Conservation (phyloP, 805 yeast genomes). For the Starmerella cellae region DNA sequence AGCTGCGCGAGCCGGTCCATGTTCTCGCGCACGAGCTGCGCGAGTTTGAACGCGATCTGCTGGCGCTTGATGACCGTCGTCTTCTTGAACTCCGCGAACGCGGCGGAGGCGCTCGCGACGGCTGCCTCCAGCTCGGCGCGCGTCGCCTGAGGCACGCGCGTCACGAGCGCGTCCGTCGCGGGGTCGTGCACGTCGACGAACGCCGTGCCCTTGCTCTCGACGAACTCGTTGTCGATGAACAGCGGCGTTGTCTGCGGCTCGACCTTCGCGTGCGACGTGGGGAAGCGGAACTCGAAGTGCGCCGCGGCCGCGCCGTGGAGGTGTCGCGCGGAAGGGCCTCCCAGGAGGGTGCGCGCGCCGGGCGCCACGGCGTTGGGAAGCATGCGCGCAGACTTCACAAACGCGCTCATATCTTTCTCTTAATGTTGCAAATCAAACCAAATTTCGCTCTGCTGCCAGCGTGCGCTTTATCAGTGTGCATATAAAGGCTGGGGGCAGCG, state of each 20-base stretch:
- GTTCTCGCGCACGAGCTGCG: constrained; percentile 47
- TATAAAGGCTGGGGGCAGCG: too few species aligned
- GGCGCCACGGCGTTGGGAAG: too few species aligned
- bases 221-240: constrained; percentile 36
- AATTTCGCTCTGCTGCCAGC: too few species aligned
- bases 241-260: constrained; percentile 28
- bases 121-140: constrained; percentile 52
- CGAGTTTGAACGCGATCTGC: constrained; percentile 57
- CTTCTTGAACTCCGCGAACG: constrained; percentile 47
- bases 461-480: too few species aligned
- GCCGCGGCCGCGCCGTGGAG: background rate
- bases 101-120: constrained; percentile 47
- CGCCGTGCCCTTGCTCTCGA: constrained; percentile 37
- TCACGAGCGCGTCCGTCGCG: constrained; percentile 53
- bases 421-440: too few species aligned
- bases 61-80: constrained; percentile 39
- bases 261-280: constrained; percentile 24
- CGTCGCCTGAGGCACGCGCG: constrained; percentile 62
- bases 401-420: too few species aligned
- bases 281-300: constrained; percentile 18
- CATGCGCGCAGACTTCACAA: too few species aligned
- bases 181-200: constrained; percentile 69
- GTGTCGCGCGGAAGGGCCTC: background rate
- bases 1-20: constrained; percentile 55
- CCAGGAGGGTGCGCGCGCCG: background rate